Base-by-base conservation (phyloP, 1,139 yeast genomes). In the Diutina rugosa region DNA sequence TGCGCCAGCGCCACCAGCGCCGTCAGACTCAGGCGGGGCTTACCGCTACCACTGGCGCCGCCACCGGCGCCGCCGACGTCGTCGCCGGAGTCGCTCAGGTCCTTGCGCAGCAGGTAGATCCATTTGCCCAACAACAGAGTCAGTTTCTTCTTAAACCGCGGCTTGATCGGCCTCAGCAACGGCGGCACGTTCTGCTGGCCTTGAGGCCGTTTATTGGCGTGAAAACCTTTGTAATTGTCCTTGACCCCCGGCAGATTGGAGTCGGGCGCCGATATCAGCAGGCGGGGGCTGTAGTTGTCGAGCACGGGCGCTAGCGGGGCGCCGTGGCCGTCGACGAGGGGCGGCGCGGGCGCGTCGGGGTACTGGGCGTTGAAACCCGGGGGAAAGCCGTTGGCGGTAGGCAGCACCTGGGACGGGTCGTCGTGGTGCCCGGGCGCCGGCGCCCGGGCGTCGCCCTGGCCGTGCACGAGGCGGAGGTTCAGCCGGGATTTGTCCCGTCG, bases 141-240 rank as follows among this genome's bases (percentile, higher is more conserved):
- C 55, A 75, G 72, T 64, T 76, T 76, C 61, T 74, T 75, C 61
- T 69, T 71, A 63, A 76, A 75, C 56, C 72, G 69, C 0, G 84
- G 83, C 60, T 74, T 78, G 18, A 79, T 74, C 2, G 84, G 84
- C 26, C 76, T 80, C 12, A 70, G 63, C 53, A 78, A 69, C 1
- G 84, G 83, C 1, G 85, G 84, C 1, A 77, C 65, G 51, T 74
- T 74, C 46, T 60, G 56, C 3, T 55, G 55, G 21, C 58, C 56
- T 28, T 62, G 64, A 44, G 53, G 53, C n/a, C 53, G 44, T n/a
- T 32, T 49, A n/a, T 69, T 72, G 38, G 70, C 68, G 62, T 80
- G 84, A 65, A 80, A 77, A 2, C 85, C 85, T 57, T 69, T 72
- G 61, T 80, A 79, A 55, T 71, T 64, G n/a, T 49, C 41, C 18